Evolutionary conservation across 2,329 filamentous ascomycete species (phyloP).

Genomic region (Xylaria arbuscula): DNA sequence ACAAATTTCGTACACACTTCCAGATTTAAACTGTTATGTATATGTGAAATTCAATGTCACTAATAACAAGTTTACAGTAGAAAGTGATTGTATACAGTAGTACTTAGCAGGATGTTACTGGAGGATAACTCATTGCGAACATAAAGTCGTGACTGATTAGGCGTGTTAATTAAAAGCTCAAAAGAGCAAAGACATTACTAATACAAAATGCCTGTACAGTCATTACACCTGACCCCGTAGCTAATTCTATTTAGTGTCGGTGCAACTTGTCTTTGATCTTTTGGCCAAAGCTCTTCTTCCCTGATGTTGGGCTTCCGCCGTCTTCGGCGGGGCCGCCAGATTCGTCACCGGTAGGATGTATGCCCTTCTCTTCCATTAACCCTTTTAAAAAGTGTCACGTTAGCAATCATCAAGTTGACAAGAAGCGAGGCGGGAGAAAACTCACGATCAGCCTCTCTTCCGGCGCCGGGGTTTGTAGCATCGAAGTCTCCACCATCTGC

Average conservation of each 20-base stretch:
- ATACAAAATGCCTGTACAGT: constrained; percentile 3
- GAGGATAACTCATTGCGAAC: not conserved
- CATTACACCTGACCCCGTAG: not conserved
- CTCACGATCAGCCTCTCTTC: constrained; percentile 73
- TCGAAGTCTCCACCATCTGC: constrained; percentile 77
- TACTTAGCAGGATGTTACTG: not conserved
- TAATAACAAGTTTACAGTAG: not conserved
- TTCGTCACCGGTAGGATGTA: constrained; percentile 50
- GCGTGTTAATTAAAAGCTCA: not conserved
- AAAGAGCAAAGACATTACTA: not conserved
- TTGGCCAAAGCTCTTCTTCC: constrained; percentile 66
- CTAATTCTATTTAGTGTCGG: constrained; percentile 51
- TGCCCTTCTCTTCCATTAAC: constrained; percentile 64
- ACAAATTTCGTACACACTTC: no score
- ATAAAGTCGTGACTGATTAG: not conserved
- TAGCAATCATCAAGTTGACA: not conserved
- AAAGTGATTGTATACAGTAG: not conserved
- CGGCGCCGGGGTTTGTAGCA: constrained; percentile 71
- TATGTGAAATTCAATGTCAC: not conserved
- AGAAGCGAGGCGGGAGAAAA: constrained; percentile 32
- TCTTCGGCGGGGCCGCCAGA: constrained; percentile 36
- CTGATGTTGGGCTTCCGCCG: constrained; percentile 44
- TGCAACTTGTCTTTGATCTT: constrained; percentile 79
- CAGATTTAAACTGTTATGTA: not conserved
- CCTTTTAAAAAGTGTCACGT: constrained; percentile 52